Evolutionary conservation across 306 rosid species (phyloP).

Genomic region (Amphicarpaea edgeworthii): DNA sequence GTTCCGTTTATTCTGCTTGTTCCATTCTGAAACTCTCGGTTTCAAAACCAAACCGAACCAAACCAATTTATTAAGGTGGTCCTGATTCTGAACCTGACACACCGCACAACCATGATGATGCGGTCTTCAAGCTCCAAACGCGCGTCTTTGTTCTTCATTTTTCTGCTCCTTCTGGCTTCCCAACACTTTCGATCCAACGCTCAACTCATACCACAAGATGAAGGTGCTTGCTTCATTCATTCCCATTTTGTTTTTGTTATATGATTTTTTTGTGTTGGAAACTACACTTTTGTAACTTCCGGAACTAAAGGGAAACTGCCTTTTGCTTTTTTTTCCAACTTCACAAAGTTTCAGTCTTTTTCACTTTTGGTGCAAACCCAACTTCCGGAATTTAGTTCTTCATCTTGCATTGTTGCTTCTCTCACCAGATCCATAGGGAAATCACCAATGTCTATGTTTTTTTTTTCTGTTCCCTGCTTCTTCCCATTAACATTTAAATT

Average conservation of each 20-base stretch:
- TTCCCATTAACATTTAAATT: not conserved
- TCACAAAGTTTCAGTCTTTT: conserved; percentile 3
- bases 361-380: not conserved
- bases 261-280: not conserved
- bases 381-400: conserved; percentile 15
- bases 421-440: not conserved
- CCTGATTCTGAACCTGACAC: not conserved
- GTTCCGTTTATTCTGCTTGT: not conserved
- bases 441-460: not conserved
- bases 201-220: conserved; percentile 67
- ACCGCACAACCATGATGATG: conserved; percentile 43
- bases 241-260: not conserved
- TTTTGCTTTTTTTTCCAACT: not conserved
- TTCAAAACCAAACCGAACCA: not conserved
- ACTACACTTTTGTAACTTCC: conserved; percentile 33
- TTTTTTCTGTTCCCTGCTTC: not conserved
- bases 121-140: conserved; percentile 44
- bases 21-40: not conserved
- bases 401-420: conserved; percentile 5
- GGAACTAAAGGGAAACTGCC: conserved; percentile 13
- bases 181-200: conserved; percentile 60
- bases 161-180: conserved; percentile 44
- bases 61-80: not conserved
- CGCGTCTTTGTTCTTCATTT: conserved; percentile 46
- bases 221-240: conserved; percentile 60